Base-by-base conservation (phyloP, 2,329 filamentous ascomycete genomes). In the Cercospora nicotianae region DNA sequence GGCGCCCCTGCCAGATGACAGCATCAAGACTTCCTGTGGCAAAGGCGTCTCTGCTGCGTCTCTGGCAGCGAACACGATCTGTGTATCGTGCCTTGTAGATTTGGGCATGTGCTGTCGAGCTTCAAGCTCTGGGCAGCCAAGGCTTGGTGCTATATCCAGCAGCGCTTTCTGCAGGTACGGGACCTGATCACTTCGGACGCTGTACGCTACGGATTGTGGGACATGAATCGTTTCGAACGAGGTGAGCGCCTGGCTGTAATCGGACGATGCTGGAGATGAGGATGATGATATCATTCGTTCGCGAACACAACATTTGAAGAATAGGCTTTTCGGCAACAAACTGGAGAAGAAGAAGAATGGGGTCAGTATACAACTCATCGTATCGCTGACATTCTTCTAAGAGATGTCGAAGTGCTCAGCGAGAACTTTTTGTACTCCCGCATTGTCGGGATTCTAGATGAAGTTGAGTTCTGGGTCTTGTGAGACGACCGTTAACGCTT, bases 131-230 rank as follows among this genome's bases (percentile, higher is more conserved):
- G 51, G 59, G 20, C 64, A 62, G n/a, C 63, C 62, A 31, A 65
- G 31, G 13, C 55, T 30, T 6, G 63, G 66, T 13, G 64, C 60
- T 18, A 59, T 51, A 10, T 60, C 60, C 26, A 57, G 59, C 26
- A 65, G 59, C 20, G 58, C 62, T 20, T 68, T 65, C 59, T 68
- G 66, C 36, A 68, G 55, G 31, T 57, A 59, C 6, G 63, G 48
- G 5, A 65, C 60, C 42, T 68, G 66, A 20, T 65, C 62, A 28
- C 28, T 36, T 10, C 58, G 66, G 33, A 68, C 55, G 42, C 51
- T 60, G 53, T 68, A 68, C 23, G 63, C 66, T 48, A 57, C 58
- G n/a, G 62, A 36, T 5, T 58, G 59, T 3, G 63, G 66, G 3
- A 61, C 16, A 13, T 51, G 45, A 3, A 51, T 36, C 23, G 58